Base-by-base conservation (phyloP, 306 rosid genomes). In the Styphnolobium japonicum region DNA sequence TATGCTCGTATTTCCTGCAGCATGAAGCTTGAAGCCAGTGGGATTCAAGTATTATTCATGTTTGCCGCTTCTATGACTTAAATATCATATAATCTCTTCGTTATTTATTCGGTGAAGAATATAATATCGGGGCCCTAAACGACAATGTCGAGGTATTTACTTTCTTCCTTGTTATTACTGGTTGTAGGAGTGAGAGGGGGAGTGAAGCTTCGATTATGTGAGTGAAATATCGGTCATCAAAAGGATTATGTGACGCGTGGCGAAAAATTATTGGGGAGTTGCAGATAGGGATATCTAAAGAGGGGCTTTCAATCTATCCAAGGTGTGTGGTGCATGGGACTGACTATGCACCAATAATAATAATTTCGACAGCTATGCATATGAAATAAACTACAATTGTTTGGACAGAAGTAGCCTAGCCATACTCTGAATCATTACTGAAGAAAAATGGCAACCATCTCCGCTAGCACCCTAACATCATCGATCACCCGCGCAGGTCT, bases 381-480 rank as follows among this genome's bases (percentile, higher is more conserved):
- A 16, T n/a, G 84, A 83, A 86, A 78, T 75, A 81, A 73, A 57
- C 82, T 40, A 29, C 72, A 52, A 12, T 56, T 39, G 53, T 21
- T 22, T 3, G 29, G 21, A 68, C 65, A 69, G 8, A 61, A 73
- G 21, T 69, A 51, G 29, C 52, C 12, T 37, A 55, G 55, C 45
- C 83, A 22, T 67, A 64, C 78, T 58, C 70, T 49, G 62, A 71
- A 72, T 72, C 43, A 12, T 22, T 15, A 7, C 8, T 16, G 55
- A 78, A 84, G 87, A 69, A 42, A 71, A 81, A 96, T 96, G 99
- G 94, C 96, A 83, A 45, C 91, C 82, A 82, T 91, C 79, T 73
- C 88, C 69, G 83, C 99, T 40, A 79, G 77, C 82, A 25, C 90
- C 62, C 57, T 87, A 27, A 77, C 90, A 83, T 63, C 90, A 7